Evolutionary conservation across 768 basidiomycete species (phyloP), one percentile per base, ranked within the genome.

Genomic region (Xerocomus brunneocitrinus): DNA sequence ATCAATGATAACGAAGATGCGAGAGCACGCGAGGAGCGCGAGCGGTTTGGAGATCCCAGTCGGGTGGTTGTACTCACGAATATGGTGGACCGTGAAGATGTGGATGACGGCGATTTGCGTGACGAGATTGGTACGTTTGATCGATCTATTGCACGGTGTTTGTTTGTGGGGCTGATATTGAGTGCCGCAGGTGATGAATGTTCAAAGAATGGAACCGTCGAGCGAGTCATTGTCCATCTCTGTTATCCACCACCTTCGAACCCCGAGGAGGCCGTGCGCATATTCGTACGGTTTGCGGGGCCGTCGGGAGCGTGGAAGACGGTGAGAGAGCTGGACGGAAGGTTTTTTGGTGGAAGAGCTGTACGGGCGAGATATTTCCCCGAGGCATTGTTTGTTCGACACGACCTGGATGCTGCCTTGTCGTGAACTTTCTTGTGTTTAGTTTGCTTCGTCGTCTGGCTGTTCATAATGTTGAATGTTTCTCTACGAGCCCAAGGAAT

Each of bases 231-330:
- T 25, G 80, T 97, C 1, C 94, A 98, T 60, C 71, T 82, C 36
- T 80, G 89, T 42, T 75, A 84, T 39, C 90, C 91, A 2, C 73
- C 79, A 2, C 81, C 91, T 0, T 57, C 69, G 3, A 76, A 85
- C 45, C 76, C 82, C 2, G 84, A 85, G n/a, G 87, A 92, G n/a
- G 84, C 86, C 1, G 87, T 97, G 4, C 85, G 94, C 48, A 86
- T 98, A 50, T 98, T 97, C 65, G 87, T 98, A 14, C 73, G 89
- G 49, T 98, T 95, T 63, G 84, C 85, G 0, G 95, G 95, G 1
- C 90, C 91, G 5, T 94, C 81, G 0, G 95, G 92, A 10, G 95
- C 95, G 6, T 98, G 94, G 95, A 91, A 92, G 70, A 94, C 92
- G 0, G 91, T 95, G 3, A 82, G 92, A 45, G 93, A 95, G 67